These are phyloP conservation scores for Pseudonitzschia multistriata DNA, from an alignment of 108 stramenopile species.

Conservation along the genomic window DNA sequence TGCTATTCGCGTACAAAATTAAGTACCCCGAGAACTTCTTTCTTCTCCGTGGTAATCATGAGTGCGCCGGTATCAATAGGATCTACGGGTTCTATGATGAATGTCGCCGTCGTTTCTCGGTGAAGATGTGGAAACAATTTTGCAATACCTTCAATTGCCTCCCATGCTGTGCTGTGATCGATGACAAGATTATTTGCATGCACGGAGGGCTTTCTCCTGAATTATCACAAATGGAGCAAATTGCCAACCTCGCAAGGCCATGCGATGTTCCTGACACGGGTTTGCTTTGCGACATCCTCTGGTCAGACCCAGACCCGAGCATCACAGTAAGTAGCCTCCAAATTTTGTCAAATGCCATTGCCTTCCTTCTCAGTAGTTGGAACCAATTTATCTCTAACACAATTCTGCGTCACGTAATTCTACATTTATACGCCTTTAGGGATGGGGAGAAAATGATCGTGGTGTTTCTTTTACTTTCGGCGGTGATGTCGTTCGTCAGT, in stretches of 20 bases:
- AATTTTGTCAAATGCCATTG: not conserved
- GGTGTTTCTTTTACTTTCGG: slow-evolving; percentile 99
- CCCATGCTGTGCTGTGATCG: slow-evolving; percentile 97
- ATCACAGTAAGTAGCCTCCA: slow-evolving; percentile 77
- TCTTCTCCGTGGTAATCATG: slow-evolving; percentile 99
- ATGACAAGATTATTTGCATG: slow-evolving; percentile 99
- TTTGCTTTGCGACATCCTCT: slow-evolving; percentile 97
- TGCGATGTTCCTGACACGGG: slow-evolving; percentile 99
- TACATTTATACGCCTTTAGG: slow-evolving; percentile 35
- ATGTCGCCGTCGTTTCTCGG: slow-evolving; percentile 97
- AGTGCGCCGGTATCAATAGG: slow-evolving; percentile 98
- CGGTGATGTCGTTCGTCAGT: slow-evolving; percentile 97
- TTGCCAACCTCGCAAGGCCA: slow-evolving; percentile 92
- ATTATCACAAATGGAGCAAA: slow-evolving; percentile 95
- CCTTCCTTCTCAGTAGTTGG: not conserved
- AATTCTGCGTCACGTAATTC: not conserved
- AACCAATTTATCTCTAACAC: not conserved
- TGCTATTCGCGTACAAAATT: slow-evolving; percentile 98
- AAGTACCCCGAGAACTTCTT: slow-evolving; percentile 99
- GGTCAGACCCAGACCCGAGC: slow-evolving; percentile 97
- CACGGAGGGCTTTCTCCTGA: slow-evolving; percentile 98
- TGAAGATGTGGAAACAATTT: slow-evolving; percentile 99
- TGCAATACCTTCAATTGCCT: slow-evolving; percentile 99
- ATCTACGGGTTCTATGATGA: slow-evolving; percentile 99
- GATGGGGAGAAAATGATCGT: slow-evolving; percentile 99